phyloP scores from a whole-genome alignment of 2,329 filamentous ascomycete genomes.

The Alternaria alternata region DNA sequence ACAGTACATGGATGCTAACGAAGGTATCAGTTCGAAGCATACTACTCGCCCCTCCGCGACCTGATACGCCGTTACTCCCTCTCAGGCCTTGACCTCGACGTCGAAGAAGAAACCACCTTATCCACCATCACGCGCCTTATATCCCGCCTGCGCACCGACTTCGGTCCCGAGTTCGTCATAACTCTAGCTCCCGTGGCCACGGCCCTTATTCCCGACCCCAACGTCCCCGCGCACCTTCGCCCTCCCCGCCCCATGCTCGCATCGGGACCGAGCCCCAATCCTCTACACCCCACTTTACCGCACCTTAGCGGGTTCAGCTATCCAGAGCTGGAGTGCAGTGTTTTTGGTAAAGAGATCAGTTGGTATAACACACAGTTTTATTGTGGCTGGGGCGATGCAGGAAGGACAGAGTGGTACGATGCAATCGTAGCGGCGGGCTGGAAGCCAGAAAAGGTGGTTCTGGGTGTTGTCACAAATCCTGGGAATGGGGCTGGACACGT shows the following conservation, averaged over 20 bases:
- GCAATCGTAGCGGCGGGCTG: constrained; percentile 70
- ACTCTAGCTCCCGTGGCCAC: constrained; percentile 84
- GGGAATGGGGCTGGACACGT: constrained; percentile 73
- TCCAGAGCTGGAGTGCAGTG: constrained; percentile 68
- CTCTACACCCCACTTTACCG: constrained; percentile 48
- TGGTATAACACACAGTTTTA: constrained; percentile 97
- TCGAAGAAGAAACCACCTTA: constrained; percentile 77
- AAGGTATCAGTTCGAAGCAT: constrained; percentile 69
- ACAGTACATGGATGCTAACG: not conserved
- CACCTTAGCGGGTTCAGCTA: constrained; percentile 88
- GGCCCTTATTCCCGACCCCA: constrained; percentile 65
- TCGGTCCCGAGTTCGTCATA: constrained; percentile 75
- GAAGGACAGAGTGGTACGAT: constrained; percentile 61
- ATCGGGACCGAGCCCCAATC: constrained; percentile 42
- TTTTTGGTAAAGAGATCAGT: constrained; percentile 61
- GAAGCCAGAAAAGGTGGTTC: constrained; percentile 75
- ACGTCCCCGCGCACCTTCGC: constrained; percentile 40
- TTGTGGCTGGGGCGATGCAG: constrained; percentile 81
- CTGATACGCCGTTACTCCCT: constrained; percentile 66
- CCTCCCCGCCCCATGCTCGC: constrained; percentile 42
- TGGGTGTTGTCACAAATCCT: constrained; percentile 82
- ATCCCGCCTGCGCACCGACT: constrained; percentile 64
- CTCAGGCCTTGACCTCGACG: constrained; percentile 52
- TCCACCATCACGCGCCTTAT: constrained; percentile 65
- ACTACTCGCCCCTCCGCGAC: constrained; percentile 73